Conservation (phyloP, 495 filamentous ascomycete genomes). For the Terfezia boudieri region DNA sequence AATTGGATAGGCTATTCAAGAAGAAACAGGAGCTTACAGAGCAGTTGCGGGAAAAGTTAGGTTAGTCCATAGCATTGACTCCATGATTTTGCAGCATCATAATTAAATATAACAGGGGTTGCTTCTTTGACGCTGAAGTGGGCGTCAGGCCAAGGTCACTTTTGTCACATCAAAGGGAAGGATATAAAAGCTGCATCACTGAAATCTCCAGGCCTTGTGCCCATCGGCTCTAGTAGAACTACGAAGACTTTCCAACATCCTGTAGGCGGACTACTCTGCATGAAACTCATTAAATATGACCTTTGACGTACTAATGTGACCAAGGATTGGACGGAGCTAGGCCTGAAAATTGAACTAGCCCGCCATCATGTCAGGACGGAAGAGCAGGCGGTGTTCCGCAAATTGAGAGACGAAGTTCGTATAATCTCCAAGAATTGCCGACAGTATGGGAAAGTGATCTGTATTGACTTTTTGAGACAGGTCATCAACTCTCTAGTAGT, state of each 20-base stretch:
- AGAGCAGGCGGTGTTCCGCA: slow-evolving; percentile 49
- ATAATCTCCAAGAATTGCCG: no score
- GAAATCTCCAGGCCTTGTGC: slow-evolving; percentile 14
- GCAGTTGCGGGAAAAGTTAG: slow-evolving; percentile 32
- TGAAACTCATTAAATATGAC: neutral
- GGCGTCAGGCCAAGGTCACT: slow-evolving; percentile 64
- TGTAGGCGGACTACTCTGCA: neutral
- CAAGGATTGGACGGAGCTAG: slow-evolving; percentile 54
- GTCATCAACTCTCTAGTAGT: slow-evolving; percentile 48
- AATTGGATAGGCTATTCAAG: slow-evolving; percentile 32
- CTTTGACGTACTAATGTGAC: neutral
- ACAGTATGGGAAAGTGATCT: no score
- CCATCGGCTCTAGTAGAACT: slow-evolving; percentile 53
- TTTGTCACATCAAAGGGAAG: slow-evolving; percentile 77
- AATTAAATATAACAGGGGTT: slow-evolving; percentile 19
- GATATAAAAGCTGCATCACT: slow-evolving; percentile 24
- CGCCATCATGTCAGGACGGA: slow-evolving; percentile 57
- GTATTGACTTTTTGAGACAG: neutral
- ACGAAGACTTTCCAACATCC: slow-evolving; percentile 53
- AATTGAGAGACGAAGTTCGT: slow-evolving; percentile 43
- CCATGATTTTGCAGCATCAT: slow-evolving; percentile 2
- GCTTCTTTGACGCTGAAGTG: slow-evolving; percentile 52
- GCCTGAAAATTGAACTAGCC: slow-evolving; percentile 45
- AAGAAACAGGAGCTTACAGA: slow-evolving; percentile 38
- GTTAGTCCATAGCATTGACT: slow-evolving; percentile 7